Base-by-base conservation (phyloP, 805 yeast species). In the Myxozyma sirexii region DNA sequence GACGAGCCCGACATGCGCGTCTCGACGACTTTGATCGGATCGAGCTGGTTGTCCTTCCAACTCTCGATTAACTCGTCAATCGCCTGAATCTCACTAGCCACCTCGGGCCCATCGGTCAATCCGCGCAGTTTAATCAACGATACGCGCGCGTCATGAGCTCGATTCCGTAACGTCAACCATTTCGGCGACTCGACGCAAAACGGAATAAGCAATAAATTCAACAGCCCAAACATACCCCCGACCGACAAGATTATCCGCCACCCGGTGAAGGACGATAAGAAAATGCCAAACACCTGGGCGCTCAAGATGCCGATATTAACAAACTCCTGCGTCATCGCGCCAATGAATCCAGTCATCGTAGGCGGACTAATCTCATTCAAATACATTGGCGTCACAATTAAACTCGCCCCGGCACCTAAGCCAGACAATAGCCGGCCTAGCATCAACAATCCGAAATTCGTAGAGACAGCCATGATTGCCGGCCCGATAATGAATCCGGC, bases 301-400 rank as follows among this genome's bases (percentile, higher is more conserved):
- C 85, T 60, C 39, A 93, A 76, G 48, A 94, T 94, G 0, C 99
- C 99, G 21, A 86, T 65, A 68, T 92, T 94, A 59, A 91, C 86
- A 27, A 88, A 84, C 1, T 90, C 87, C 75, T 94, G 99, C 63
- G 88, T 88, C 88, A 90, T 85, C 17, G 96, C 82, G 0, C 99
- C 99, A 57, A 94, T 78, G 15, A 85, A 74, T 0, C 98, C 98
- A 50, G 87, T 82, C 62, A 81, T 74, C 3, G 77, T 77, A 0
- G 79, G 72, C 0, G 97, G 97, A 6, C 94, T 78, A 10, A 91
- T 80, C 73, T 91, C 96, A 70, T 85, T 87, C 67, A 94, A 83
- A 66, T 84, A 85, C 61, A 94, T 73, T 0, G 98, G 96, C 0
- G 91, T 87, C 17, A 88, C 84, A 2, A 94, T 98, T 59, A 94